phyloP scores from a whole-genome alignment of 305 asterid genomes.

The Fraxinus albicans region DNA sequence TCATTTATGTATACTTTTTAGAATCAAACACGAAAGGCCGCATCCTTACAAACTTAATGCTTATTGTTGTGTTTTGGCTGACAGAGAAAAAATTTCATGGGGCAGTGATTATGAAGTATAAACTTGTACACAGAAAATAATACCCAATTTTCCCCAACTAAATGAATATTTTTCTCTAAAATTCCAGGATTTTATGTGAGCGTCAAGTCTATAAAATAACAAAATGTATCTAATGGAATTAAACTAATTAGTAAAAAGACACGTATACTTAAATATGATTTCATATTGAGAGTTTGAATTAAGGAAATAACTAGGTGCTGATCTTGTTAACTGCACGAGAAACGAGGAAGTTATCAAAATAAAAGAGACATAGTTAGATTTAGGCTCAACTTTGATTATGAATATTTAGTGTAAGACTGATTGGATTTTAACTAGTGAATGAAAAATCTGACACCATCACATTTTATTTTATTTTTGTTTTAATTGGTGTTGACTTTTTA shows the following conservation, averaged over 20 bases:
- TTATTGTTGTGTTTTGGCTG: neutral
- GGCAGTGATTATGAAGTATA: neutral
- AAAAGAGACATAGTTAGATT: neutral
- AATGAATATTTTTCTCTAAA: neutral
- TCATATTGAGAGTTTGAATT: neutral
- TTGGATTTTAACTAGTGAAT: neutral
- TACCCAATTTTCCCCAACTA: neutral
- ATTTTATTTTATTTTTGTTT: neutral
- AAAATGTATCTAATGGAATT: neutral
- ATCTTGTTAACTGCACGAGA: neutral
- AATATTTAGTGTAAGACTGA: neutral
- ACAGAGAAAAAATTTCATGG: neutral
- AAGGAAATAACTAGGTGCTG: neutral
- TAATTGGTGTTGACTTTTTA: neutral
- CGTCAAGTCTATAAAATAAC: neutral
- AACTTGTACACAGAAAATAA: neutral
- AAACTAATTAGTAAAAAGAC: neutral
- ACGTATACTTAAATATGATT: neutral
- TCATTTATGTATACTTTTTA: neutral
- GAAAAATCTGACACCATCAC: neutral
- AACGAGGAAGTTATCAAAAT: neutral
- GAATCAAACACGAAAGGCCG: neutral
- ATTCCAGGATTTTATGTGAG: neutral
- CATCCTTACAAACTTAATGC: neutral
- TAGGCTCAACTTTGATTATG: neutral